phyloP scores from a whole-genome alignment of 768 basidiomycete species.

The Amanita pseudoporphyria region DNA sequence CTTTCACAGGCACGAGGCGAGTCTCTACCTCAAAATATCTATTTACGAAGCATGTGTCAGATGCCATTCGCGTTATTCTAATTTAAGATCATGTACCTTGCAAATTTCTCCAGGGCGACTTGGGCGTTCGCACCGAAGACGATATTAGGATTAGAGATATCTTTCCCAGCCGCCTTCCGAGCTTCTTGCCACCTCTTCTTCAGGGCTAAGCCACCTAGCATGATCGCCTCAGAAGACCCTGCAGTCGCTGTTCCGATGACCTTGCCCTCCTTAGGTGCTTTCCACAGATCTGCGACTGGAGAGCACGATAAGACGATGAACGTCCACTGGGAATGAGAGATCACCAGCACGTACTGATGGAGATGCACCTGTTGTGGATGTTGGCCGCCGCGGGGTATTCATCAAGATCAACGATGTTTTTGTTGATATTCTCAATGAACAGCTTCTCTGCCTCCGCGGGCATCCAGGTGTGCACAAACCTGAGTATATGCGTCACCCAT shows the following conservation, averaged over 20 bases:
- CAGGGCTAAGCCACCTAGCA: conserved; percentile 61
- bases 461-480: conserved; percentile 52
- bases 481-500: conserved; percentile 9
- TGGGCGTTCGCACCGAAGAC: conserved; percentile 55
- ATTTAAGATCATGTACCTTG: conserved; percentile 24
- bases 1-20: conserved; percentile 37
- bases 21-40: conserved; percentile 56
- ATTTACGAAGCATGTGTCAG: conserved; percentile 4
- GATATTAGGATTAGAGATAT: conserved; percentile 45
- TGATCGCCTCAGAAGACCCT: conserved; percentile 59
- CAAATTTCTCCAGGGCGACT: conserved; percentile 58
- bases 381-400: conserved; percentile 51
- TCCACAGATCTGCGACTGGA: conserved; percentile 50
- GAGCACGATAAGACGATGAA: conserved; percentile 7
- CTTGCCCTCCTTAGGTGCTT: conserved; percentile 44
- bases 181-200: conserved; percentile 60
- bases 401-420: conserved; percentile 59
- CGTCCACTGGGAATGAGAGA: background rate
- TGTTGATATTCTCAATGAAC: conserved; percentile 53
- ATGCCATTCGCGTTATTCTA: background rate
- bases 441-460: conserved; percentile 42
- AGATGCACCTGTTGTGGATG: conserved; percentile 45
- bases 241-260: conserved; percentile 58
- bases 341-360: conserved; percentile 34
- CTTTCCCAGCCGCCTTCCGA: conserved; percentile 50